Conservation (phyloP, 345 rosid species). For the Gossypium stocksii region DNA sequence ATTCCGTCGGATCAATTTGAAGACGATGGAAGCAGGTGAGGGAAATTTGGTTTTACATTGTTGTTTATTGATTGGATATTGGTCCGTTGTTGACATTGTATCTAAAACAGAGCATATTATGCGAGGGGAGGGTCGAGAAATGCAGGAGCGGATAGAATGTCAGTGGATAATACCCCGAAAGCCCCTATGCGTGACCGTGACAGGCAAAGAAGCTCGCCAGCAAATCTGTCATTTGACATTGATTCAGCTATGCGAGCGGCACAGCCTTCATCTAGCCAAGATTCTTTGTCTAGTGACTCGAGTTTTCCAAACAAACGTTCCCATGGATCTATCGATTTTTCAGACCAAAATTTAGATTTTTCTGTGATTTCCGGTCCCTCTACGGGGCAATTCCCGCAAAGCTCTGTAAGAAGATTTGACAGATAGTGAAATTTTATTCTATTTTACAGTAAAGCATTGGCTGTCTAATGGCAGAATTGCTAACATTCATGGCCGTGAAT, state of each 20-base stretch:
- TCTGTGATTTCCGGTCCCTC: conserved; percentile 25
- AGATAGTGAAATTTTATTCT: neutral
- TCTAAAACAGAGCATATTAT: conserved; percentile 28
- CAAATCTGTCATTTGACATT: conserved; percentile 34
- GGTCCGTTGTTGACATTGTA: neutral
- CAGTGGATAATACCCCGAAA: conserved; percentile 30
- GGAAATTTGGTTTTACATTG: neutral
- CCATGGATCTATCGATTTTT: conserved; percentile 39
- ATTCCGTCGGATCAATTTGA: conserved; percentile 22
- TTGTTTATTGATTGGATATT: neutral
- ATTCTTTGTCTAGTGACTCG: conserved; percentile 29
- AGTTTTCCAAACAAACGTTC: conserved; percentile 22
- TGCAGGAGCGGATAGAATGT: conserved; percentile 27
- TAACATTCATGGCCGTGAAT: neutral
- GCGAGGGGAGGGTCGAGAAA: conserved; percentile 28
- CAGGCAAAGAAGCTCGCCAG: conserved; percentile 26
- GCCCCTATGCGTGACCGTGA: conserved; percentile 28
- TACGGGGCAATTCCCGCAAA: conserved; percentile 23
- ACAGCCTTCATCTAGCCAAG: conserved; percentile 24
- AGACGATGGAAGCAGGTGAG: conserved; percentile 42
- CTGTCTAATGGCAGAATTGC: neutral
- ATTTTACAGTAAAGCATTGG: neutral
- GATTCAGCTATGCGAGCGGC: conserved; percentile 22
- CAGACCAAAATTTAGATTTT: conserved; percentile 30
- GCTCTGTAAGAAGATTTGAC: conserved; percentile 28